Base-by-base conservation (phyloP, 371 early-diverging fungal species). In the Rhizopus microsporus region DNA sequence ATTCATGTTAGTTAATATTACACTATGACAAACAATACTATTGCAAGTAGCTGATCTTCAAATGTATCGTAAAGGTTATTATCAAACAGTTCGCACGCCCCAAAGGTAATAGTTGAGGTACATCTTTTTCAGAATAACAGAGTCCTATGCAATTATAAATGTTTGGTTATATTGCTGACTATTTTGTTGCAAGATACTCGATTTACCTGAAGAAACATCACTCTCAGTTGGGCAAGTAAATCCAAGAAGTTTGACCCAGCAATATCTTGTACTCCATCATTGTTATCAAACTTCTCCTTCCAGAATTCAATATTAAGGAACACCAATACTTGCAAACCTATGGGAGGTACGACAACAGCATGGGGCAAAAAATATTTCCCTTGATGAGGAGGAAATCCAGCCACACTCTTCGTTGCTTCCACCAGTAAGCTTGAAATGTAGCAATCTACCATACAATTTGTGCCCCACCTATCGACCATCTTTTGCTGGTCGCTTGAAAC, bases 161-260 rank as follows among this genome's bases (percentile, higher is more conserved):
- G 44, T 50, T 10, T 16, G 29, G 5, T 12, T 34, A 23, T 0
- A 23, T 23, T 23, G 23, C 2, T 23, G 23, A 23, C 23, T 23
- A 23, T 23, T 23, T 23, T 23, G 23, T 23, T 23, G 23, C 23
- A 23, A 23, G 2, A 2, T 23, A 23, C 2, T 23, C 23, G 17
- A 42, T 17, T 56, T 62, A 57, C 57, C 40, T 62, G 62, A 38
- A 62, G 57, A 4, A 62, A 56, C 4, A 57, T 46, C 3, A 46
- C 23, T 33, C 48, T 46, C 7, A 62, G 40, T 4, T 52, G 3
- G 10, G 30, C 4, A 33, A 62, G 52, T 7, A 62, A 29, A 10
- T 7, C 5, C 37, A 62, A 45, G 39, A 62, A 51, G 17, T 47
- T 47, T 4, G 57, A 52, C n/a, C 57, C 56, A 6, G 53, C 56